Evolutionary conservation across 2,329 filamentous ascomycete genomes (phyloP).

Genomic region (Colletotrichum tamarilloi): DNA sequence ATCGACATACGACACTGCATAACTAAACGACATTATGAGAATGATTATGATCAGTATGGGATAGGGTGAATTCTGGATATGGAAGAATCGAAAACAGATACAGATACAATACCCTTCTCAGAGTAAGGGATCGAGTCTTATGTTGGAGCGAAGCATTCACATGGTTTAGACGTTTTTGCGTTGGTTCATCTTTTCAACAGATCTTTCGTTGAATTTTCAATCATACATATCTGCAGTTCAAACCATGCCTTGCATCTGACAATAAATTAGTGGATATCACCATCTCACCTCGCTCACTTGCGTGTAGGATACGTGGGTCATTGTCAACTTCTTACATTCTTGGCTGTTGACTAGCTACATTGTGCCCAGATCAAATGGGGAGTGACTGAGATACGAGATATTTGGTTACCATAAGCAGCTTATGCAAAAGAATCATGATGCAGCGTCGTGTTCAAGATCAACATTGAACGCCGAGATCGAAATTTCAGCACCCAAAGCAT

Average conservation of each 20-base stretch:
- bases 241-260: not conserved
- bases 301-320: too few species aligned
- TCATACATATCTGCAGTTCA: not conserved
- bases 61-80: not conserved
- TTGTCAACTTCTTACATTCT: too few species aligned
- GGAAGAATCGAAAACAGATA: not conserved
- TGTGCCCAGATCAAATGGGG: too few species aligned
- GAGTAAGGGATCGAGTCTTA: not conserved
- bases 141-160: not conserved
- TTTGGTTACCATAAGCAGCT: too few species aligned
- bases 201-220: not conserved
- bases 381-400: too few species aligned
- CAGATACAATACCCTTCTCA: not conserved
- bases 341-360: too few species aligned
- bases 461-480: too few species aligned
- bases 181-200: not conserved
- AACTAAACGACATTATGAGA: not conserved
- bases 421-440: too few species aligned
- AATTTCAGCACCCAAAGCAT: not conserved
- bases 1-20: not conserved
- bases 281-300: too few species aligned
- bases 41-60: not conserved
- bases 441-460: too few species aligned
- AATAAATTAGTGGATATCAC: accelerated
- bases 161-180: not conserved